Evolutionary conservation across 306 rosid genomes (phyloP).

Genomic region (Ceratonia siliqua): DNA sequence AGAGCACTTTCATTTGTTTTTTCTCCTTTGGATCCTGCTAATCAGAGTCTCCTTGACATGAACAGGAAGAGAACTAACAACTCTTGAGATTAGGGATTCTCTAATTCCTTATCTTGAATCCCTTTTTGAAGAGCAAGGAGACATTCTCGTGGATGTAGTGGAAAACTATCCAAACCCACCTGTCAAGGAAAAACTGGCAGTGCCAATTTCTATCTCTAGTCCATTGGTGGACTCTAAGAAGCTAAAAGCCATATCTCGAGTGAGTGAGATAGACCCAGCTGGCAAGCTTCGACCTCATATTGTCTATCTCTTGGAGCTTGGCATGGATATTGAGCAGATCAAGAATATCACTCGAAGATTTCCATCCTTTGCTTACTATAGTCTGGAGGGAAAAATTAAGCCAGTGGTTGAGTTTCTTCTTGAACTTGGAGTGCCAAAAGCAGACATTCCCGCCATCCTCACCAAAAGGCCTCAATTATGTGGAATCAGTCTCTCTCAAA

Average conservation of each 20-base stretch:
- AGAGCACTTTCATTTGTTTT: constrained; percentile 5
- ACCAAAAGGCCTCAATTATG: constrained; percentile 89
- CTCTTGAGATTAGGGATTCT: constrained; percentile 91
- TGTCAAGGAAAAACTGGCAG: constrained; percentile 48
- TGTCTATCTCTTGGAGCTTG: constrained; percentile 76
- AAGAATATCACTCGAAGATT: constrained; percentile 57
- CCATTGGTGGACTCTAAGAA: constrained; percentile 50
- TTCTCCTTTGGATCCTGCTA: constrained; percentile 26
- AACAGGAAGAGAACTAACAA: constrained; percentile 91
- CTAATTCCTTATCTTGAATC: constrained; percentile 75
- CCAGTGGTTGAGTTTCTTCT: constrained; percentile 91
- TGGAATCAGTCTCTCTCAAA: constrained; percentile 83
- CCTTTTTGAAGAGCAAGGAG: constrained; percentile 68
- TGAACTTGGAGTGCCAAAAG: constrained; percentile 80
- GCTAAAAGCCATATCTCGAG: constrained; percentile 68
- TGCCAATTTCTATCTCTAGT: constrained; percentile 37
- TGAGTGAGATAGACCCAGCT: constrained; percentile 55
- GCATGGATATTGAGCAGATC: constrained; percentile 80
- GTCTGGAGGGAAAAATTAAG: constrained; percentile 88
- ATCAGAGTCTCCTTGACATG: constrained; percentile 30
- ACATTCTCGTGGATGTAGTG: constrained; percentile 54
- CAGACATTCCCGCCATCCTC: constrained; percentile 65
- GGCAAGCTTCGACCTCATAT: constrained; percentile 82
- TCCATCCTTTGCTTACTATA: constrained; percentile 81
- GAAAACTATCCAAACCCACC: constrained; percentile 77